These are phyloP conservation scores for Halenospora varia DNA, from an alignment of 495 filamentous ascomycete genomes.

Conservation along the genomic window DNA sequence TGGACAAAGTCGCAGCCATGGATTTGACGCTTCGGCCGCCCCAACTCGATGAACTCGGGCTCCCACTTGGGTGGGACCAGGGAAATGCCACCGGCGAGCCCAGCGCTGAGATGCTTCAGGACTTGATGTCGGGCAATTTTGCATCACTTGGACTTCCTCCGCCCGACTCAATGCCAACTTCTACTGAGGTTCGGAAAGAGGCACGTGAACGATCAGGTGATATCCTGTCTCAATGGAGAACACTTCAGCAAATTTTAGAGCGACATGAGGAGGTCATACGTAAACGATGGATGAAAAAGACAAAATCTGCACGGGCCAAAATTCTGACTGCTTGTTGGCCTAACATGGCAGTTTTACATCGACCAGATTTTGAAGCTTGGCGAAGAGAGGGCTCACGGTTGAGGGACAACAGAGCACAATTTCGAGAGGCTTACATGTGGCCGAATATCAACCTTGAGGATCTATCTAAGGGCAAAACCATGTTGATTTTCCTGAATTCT, in stretches of 20 bases:
- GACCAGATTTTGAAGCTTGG: constrained; percentile 47
- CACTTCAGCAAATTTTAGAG: constrained; percentile 30
- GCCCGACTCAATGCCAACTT: too few relatives aligned
- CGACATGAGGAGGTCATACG: constrained; percentile 35
- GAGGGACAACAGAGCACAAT: constrained; percentile 14
- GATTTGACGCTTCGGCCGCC: too few relatives aligned
- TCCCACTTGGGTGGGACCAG: too few relatives aligned
- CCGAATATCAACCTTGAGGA: constrained; percentile 59
- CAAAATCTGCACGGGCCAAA: constrained; percentile 28
- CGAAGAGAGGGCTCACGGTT: constrained; percentile 21
- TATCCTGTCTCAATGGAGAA: constrained; percentile 26
- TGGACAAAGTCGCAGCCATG: too few relatives aligned
- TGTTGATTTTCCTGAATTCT: constrained; percentile 46
- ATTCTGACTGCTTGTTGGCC: constrained; percentile 30
- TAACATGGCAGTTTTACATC: constrained; percentile 38
- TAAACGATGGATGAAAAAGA: constrained; percentile 45
- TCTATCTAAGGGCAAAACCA: constrained; percentile 34
- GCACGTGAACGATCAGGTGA: too few relatives aligned
- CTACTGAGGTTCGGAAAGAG: too few relatives aligned
- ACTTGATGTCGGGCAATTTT: too few relatives aligned
- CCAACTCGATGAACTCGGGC: too few relatives aligned
- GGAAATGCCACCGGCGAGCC: too few relatives aligned
- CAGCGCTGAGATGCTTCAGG: too few relatives aligned
- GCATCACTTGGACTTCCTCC: too few relatives aligned
- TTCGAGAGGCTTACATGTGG: constrained; percentile 38